These are phyloP conservation scores for Dalbergia cultrata DNA, from an alignment of 306 rosid genomes.

Conservation along the genomic window DNA sequence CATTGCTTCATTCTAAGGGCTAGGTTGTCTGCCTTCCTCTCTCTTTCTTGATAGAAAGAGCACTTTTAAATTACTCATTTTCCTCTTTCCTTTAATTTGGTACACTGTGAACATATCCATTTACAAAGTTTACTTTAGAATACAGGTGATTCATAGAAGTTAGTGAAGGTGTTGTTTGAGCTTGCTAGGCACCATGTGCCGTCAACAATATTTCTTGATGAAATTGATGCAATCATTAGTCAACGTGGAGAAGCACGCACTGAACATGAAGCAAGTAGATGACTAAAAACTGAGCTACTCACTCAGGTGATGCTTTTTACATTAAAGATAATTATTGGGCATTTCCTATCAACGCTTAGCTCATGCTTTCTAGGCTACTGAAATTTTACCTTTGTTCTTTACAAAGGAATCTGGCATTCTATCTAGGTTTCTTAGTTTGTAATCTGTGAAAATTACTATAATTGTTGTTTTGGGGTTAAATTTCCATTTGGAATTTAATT, in stretches of 20 bases:
- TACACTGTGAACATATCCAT: constrained; percentile 4
- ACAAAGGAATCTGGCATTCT: constrained; percentile 27
- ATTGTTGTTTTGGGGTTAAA: constrained; percentile 21
- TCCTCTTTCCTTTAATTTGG: neutral
- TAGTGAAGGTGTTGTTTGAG: constrained; percentile 88
- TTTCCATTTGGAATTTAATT: constrained; percentile 33
- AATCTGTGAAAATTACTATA: constrained; percentile 1
- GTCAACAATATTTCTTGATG: constrained; percentile 96
- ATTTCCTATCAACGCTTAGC: constrained; percentile 7
- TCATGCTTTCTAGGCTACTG: constrained; percentile 32
- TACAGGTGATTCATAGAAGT: constrained; percentile 96
- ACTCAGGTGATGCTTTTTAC: constrained; percentile 80
- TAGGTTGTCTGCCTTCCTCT: constrained; percentile 24
- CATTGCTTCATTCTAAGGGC: constrained; percentile 14
- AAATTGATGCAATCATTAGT: constrained; percentile 97
- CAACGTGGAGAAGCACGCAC: constrained; percentile 97
- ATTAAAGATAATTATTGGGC: constrained; percentile 13
- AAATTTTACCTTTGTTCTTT: constrained; percentile 26
- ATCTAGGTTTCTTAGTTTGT: constrained; percentile 36
- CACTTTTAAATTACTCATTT: neutral
- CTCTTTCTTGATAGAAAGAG: constrained; percentile 1
- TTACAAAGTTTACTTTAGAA: constrained; percentile 41
- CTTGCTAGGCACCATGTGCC: constrained; percentile 99
- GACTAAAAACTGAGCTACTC: constrained; percentile 93
- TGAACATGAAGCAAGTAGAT: constrained; percentile 99